Percentiles rank a stretch among this genome's conserved stretches.
These are phyloP conservation scores for Elasticomyces elasticus DNA, from an alignment of 495 filamentous ascomycete genomes.

Conservation along the genomic window DNA sequence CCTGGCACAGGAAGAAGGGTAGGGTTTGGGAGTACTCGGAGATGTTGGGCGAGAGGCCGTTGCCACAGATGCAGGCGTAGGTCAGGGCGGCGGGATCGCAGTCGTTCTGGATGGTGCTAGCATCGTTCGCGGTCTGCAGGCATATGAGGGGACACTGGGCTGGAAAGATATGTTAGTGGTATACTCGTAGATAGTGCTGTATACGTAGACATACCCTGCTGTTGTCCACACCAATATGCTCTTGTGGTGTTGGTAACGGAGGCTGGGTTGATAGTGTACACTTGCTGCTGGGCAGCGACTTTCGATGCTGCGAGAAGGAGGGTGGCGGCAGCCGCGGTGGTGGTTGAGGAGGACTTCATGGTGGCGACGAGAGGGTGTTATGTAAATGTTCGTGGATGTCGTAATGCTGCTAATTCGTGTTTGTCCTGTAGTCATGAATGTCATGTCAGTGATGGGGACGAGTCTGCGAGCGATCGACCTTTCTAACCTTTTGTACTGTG, in stretches of 20 bases:
- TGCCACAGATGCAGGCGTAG: slow-evolving; percentile 67
- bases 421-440: neutral
- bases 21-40: slow-evolving; percentile 78
- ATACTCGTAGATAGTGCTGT: slow-evolving; percentile 1
- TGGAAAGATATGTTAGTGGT: neutral
- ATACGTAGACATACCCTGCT: slow-evolving; percentile 12
- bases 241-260: slow-evolving; percentile 35
- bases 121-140: slow-evolving; percentile 50
- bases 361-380: neutral
- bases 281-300: slow-evolving; percentile 29
- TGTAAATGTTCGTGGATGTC: neutral
- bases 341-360: slow-evolving; percentile 23
- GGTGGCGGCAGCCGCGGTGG: slow-evolving; percentile 20
- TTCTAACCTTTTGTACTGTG: no score
- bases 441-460: no score
- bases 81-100: slow-evolving; percentile 57
- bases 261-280: slow-evolving; percentile 51
- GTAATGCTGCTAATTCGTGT: neutral
- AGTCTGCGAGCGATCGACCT: no score
- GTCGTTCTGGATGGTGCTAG: slow-evolving; percentile 45
- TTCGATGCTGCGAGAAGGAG: slow-evolving; percentile 21
- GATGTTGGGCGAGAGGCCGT: slow-evolving; percentile 61
- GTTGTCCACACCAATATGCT: slow-evolving; percentile 18
- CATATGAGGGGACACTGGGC: slow-evolving; percentile 52
- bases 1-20: slow-evolving; percentile 72